phyloP scores from a whole-genome alignment of 352 stramenopile species.

The Peronospora tabacina region DNA sequence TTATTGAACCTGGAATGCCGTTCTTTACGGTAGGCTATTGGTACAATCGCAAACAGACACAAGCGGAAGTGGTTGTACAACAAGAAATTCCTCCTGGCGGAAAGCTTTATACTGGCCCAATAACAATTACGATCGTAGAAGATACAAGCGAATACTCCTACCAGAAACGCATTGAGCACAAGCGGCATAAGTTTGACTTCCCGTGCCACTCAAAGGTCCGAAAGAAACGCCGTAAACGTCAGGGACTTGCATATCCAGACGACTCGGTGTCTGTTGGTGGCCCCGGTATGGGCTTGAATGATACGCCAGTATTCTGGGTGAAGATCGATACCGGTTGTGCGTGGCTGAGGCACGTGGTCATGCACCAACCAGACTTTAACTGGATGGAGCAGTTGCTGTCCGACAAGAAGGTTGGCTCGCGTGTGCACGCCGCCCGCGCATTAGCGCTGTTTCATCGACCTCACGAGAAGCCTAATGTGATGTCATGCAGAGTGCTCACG shows the following conservation, averaged over 20 bases:
- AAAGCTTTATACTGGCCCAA: constrained; percentile 72
- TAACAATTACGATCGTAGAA: constrained; percentile 83
- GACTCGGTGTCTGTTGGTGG: constrained; percentile 72
- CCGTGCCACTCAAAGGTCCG: constrained; percentile 80
- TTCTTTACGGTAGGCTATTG: constrained; percentile 85
- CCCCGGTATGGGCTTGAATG: constrained; percentile 78
- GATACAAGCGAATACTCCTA: constrained; percentile 80
- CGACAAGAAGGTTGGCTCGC: constrained; percentile 75
- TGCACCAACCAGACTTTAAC: constrained; percentile 85
- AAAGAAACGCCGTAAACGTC: constrained; percentile 79
- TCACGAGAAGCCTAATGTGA: constrained; percentile 82
- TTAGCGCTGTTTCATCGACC: constrained; percentile 70
- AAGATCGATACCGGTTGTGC: constrained; percentile 75
- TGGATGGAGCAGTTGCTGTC: constrained; percentile 84
- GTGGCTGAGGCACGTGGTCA: constrained; percentile 76
- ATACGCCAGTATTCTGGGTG: constrained; percentile 83
- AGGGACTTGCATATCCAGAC: constrained; percentile 68
- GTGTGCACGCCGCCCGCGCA: constrained; percentile 70
- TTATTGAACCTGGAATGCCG: constrained; percentile 72
- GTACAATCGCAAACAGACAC: constrained; percentile 85
- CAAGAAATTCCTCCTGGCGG: constrained; percentile 72
- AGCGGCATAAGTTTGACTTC: constrained; percentile 83
- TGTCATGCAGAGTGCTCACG: constrained; percentile 75
- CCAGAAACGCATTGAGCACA: constrained; percentile 74
- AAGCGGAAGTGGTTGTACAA: constrained; percentile 78